phyloP scores from a whole-genome alignment of 1,284 basidiomycete species.

The Thelephora terrestris region DNA sequence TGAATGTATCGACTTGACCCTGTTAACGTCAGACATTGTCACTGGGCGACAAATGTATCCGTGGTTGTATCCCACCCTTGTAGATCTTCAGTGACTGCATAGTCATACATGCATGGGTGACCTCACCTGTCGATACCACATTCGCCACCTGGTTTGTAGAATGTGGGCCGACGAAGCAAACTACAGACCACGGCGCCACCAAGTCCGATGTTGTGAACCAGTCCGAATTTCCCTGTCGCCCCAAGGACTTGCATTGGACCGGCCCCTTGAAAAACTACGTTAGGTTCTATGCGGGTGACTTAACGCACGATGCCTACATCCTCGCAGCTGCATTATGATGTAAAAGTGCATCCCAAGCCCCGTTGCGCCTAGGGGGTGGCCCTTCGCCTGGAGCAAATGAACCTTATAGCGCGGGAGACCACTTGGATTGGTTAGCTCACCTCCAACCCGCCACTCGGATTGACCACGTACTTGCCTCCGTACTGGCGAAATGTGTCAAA shows the following conservation, averaged over 20 bases:
- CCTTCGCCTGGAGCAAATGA: slow-evolving; percentile 44
- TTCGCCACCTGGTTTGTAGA: slow-evolving; percentile 47
- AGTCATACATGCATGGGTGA: background rate
- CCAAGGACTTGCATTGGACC: slow-evolving; percentile 69
- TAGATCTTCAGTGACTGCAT: slow-evolving; percentile 2
- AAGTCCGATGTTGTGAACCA: slow-evolving; percentile 79
- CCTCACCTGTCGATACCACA: slow-evolving; percentile 61
- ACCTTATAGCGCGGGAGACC: background rate
- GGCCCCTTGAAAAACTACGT: slow-evolving; percentile 39
- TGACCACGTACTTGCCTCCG: slow-evolving; percentile 82
- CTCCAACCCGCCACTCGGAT: slow-evolving; percentile 80
- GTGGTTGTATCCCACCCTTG: slow-evolving; percentile 73
- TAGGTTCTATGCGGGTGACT: slow-evolving; percentile 1
- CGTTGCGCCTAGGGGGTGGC: slow-evolving; percentile 78
- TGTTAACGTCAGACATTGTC: slow-evolving; percentile 55
- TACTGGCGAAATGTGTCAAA: slow-evolving; percentile 35
- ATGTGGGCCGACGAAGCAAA: slow-evolving; percentile 63
- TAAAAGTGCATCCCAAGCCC: slow-evolving; percentile 87
- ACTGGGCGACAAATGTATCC: slow-evolving; percentile 56
- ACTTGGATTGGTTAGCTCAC: background rate
- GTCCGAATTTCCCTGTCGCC: slow-evolving; percentile 64
- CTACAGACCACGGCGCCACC: slow-evolving; percentile 75
- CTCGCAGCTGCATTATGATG: slow-evolving; percentile 70
- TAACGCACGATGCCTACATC: slow-evolving; percentile 35
- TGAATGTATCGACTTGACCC: slow-evolving; percentile 45